A percentile compares a stretch with the other conserved stretches of the same genome.
Evolutionary conservation across 83 land plant species (phyloP).

Genomic region (Diphasiastrum complanatum): DNA sequence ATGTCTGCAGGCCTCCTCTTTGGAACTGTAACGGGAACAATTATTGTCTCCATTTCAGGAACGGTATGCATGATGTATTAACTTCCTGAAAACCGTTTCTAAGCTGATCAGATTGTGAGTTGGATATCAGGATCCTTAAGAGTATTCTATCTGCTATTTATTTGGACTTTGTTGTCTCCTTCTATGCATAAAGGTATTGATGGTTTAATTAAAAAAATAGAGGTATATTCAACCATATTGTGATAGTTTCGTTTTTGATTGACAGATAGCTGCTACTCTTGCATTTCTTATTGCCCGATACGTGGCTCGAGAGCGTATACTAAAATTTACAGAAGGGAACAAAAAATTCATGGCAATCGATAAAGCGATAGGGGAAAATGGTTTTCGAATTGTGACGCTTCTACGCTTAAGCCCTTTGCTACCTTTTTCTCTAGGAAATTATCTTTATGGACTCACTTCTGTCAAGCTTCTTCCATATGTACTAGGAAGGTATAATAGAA

Average conservation of each 20-base stretch:
- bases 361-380: slow-evolving; percentile 97
- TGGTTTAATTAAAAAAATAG: too few relatives aligned
- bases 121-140: too few relatives aligned
- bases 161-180: too few relatives aligned
- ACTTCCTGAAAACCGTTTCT: too few relatives aligned
- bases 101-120: too few relatives aligned
- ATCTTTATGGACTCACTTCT: slow-evolving; percentile 91
- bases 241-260: neutral
- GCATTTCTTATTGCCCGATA: slow-evolving; percentile 96
- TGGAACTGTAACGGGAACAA: slow-evolving; percentile 79
- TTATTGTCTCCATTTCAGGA: slow-evolving; percentile 90
- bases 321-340: slow-evolving; percentile 82
- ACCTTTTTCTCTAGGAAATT: slow-evolving; percentile 94
- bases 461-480: slow-evolving; percentile 91
- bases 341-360: slow-evolving; percentile 93
- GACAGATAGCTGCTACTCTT: slow-evolving; percentile 79
- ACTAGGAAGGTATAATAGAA: slow-evolving; percentile 69
- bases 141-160: too few relatives aligned
- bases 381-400: slow-evolving; percentile 86
- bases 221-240: too few relatives aligned
- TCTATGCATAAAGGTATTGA: too few relatives aligned
- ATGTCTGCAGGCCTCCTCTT: slow-evolving; percentile 97
- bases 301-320: slow-evolving; percentile 89
- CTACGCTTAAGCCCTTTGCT: slow-evolving; percentile 94
- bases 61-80: slow-evolving; percentile 78